Evolutionary conservation across 176 grass and related monocot genomes (phyloP), one percentile per base, ranked within the genome.

Genomic region (Ensete glaucum): DNA sequence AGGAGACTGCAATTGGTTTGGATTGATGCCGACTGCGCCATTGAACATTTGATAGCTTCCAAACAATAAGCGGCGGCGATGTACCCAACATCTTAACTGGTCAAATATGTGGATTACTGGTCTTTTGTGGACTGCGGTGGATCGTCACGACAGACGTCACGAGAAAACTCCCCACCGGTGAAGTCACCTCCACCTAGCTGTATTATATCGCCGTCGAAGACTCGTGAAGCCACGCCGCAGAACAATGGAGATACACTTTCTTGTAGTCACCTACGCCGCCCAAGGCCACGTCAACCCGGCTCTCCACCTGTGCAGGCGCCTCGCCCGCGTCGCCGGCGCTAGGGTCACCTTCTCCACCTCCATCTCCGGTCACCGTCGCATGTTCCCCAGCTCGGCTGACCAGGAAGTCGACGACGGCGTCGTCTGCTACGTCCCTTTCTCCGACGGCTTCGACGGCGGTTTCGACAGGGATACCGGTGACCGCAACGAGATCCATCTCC

Each of bases 201-300:
- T 43, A 43, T 43, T 43, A 43, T 43, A 43, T 43, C 4, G 34
- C 34, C 34, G 5, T 3, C 34, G 5, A 21, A 9, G 17, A 24
- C 1, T 21, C 24, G 60, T 22, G 17, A 24, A 19, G 0, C 8
- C 4, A 21, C 9, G 2, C 12, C 20, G 1, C 23, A 1, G n/a
- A 63, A 21, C 60, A 1, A n/a, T 20, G 51, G 57, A 26, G 52
- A 74, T 57, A 60, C 89, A 92, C 74, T 82, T 84, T 76, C 52
- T 92, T 9, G 73, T 92, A 1, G 83, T 92, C 11, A 75, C 67
- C 2, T 88, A 71, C 78, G 81, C 71, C 0, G 74, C 7, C 2
- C 86, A 82, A 66, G 78, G 89, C 72, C 89, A 88, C 67, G 77
- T 92, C 73, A 89, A 88, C 81, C 89, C 89, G 7, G 71, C 56